Base-by-base conservation (phyloP, 2,329 filamentous ascomycete genomes). In the Fusarium tupiense region DNA sequence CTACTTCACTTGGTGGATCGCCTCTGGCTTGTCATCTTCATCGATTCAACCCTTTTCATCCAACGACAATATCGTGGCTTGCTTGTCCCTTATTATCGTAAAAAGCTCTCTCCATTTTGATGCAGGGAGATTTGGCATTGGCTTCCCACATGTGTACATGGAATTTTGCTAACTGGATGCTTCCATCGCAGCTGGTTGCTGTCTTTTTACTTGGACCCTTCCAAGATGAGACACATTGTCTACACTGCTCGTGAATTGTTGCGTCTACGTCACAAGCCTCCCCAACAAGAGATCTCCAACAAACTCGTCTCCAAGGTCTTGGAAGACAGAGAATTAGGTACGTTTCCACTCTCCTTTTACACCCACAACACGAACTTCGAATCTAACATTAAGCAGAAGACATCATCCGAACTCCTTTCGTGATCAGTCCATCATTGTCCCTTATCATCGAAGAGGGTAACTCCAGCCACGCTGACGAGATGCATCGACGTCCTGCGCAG, bases 221-320 rank as follows among this genome's bases (percentile, higher is more conserved):
- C 78, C 77, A 78, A 78, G 61, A 88, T 88, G 87, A 79, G 80
- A 61, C 80, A 82, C 19, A 82, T 81, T 49, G 83, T 76, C 17
- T 89, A 89, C 73, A 83, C 82, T 14, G 78, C 84, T 58, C 77
- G 80, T 41, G 85, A 89, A 77, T 81, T 89, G n/a, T 78, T 88
- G 50, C 76, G 76, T 52, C 73, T 84, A 63, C 79, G 79, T 67
- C 71, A 80, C 38, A 44, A 46, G n/a, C 76, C 79, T 52, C 72
- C 76, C 22, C 63, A 69, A n/a, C 71, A 75, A 61, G 76, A 80
- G 14, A 52, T 83, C 26, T 77, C 77, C 56, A 63, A 80, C 24
- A 74, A 75, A 44, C 71, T 84, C 12, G 77, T 76, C 61, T 69
- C 73, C n/a, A 81, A 79, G 64, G 80, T 88, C 44, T 81, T 82